A percentile compares a stretch with the other conserved stretches of the same genome.
phyloP scores from a whole-genome alignment of 805 yeast species.

The Pichia membranifaciens region DNA sequence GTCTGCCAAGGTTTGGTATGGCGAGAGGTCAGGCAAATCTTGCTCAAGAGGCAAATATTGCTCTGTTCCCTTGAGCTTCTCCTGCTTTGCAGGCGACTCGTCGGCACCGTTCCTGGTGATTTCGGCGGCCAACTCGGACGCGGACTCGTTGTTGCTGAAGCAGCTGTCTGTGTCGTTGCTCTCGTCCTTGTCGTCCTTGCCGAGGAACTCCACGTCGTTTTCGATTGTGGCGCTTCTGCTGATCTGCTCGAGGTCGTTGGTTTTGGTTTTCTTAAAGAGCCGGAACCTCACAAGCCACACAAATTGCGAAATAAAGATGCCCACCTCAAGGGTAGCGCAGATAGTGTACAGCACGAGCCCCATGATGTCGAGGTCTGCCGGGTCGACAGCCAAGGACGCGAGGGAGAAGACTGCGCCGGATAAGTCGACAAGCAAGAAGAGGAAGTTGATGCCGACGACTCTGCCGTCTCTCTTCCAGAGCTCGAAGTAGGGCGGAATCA shows the following conservation, averaged over 20 bases:
- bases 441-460: conserved; percentile 50
- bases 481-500: conserved; percentile 53
- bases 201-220: not conserved
- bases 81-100: no score
- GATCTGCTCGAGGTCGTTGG: conserved; percentile 1
- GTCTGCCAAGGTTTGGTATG: not conserved
- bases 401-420: conserved; percentile 60
- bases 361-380: conserved; percentile 60
- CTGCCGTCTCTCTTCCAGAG: conserved; percentile 45
- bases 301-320: conserved; percentile 64
- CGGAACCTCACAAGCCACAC: conserved; percentile 57
- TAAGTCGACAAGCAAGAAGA: conserved; percentile 44
- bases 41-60: not conserved
- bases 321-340: conserved; percentile 70
- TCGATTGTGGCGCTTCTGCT: not conserved
- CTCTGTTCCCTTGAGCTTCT: not conserved
- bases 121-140: no score
- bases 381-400: conserved; percentile 46
- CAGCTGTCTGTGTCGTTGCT: no score
- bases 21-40: not conserved
- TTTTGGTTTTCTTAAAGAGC: conserved; percentile 13
- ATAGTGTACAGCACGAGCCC: conserved; percentile 72
- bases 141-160: no score
- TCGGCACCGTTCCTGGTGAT: no score
- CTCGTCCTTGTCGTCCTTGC: not conserved